Conservation (phyloP, 192 early-diverging fungal genomes). For the Linderina pennispora region DNA sequence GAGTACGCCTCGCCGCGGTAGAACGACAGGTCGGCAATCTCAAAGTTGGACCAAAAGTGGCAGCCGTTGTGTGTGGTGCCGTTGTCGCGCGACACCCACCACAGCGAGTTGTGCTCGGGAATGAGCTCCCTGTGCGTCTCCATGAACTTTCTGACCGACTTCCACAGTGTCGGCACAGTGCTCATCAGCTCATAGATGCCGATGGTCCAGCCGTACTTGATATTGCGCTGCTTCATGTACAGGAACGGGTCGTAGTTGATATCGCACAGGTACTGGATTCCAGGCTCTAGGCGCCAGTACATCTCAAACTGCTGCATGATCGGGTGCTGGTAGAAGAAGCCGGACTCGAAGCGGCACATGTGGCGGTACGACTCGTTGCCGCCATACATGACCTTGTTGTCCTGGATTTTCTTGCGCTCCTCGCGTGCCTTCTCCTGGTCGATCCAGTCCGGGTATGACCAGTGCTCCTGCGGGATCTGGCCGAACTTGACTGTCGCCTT, state of each 20-base stretch:
- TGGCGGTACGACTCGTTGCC: conserved; percentile 53
- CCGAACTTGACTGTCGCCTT: conserved; percentile 22
- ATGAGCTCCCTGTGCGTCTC: conserved; percentile 30
- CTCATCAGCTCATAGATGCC: conserved; percentile 43
- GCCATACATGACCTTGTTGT: conserved; percentile 45
- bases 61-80: conserved; percentile 54
- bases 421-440: conserved; percentile 21
- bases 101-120: conserved; percentile 46
- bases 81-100: conserved; percentile 42
- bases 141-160: conserved; percentile 50
- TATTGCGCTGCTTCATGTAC: conserved; percentile 62
- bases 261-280: conserved; percentile 62
- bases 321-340: conserved; percentile 61
- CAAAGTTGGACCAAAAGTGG: conserved; percentile 79
- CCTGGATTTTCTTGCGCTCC: conserved; percentile 2
- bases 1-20: conserved; percentile 50
- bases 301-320: conserved; percentile 58
- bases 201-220: conserved; percentile 60
- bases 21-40: conserved; percentile 54
- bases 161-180: too few relatives aligned
- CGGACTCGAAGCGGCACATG: conserved; percentile 61
- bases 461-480: conserved; percentile 54
- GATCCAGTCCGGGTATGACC: conserved; percentile 64
- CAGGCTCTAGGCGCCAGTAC: conserved; percentile 76
- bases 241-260: conserved; percentile 67